phyloP scores from a whole-genome alignment of 2,329 filamentous ascomycete species.

The Arthrinium phaeospermum region DNA sequence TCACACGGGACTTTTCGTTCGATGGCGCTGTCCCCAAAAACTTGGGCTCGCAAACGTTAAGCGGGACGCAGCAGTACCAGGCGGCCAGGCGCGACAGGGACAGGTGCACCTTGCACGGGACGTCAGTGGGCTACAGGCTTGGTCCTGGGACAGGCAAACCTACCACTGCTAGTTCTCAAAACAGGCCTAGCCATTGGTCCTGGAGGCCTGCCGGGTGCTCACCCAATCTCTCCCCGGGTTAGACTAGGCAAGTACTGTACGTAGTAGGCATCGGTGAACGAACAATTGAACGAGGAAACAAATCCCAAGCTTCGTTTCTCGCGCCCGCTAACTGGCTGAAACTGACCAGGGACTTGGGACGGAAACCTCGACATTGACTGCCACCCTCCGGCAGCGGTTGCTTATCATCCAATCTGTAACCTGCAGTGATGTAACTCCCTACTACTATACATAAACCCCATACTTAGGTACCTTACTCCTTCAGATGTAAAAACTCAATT shows the following conservation, averaged over 20 bases:
- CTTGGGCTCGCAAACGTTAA: background rate
- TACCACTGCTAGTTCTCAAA: background rate
- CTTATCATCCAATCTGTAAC: background rate
- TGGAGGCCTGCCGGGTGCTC: background rate
- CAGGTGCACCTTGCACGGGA: constrained; percentile 15
- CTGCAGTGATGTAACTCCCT: too few species aligned
- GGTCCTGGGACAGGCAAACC: background rate
- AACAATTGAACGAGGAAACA: background rate
- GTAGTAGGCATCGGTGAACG: background rate
- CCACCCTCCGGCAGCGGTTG: background rate
- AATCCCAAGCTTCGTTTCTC: background rate
- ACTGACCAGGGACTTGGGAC: background rate
- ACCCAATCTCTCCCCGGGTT: background rate
- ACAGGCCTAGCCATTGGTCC: background rate
- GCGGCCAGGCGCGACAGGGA: constrained; percentile 9
- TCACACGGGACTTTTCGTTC: constrained; percentile 10
- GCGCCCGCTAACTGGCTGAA: background rate
- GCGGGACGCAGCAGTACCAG: background rate
- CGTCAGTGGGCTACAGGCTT: background rate
- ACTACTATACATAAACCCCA: too few species aligned
- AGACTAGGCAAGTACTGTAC: background rate
- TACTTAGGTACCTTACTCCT: background rate
- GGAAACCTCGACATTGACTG: background rate
- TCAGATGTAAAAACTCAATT: background rate
- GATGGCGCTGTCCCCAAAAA: constrained; percentile 3